Evolutionary conservation across 2,329 filamentous ascomycete species (phyloP), one percentile per base, ranked within the genome.

Genomic region (Thelonectria blattea): DNA sequence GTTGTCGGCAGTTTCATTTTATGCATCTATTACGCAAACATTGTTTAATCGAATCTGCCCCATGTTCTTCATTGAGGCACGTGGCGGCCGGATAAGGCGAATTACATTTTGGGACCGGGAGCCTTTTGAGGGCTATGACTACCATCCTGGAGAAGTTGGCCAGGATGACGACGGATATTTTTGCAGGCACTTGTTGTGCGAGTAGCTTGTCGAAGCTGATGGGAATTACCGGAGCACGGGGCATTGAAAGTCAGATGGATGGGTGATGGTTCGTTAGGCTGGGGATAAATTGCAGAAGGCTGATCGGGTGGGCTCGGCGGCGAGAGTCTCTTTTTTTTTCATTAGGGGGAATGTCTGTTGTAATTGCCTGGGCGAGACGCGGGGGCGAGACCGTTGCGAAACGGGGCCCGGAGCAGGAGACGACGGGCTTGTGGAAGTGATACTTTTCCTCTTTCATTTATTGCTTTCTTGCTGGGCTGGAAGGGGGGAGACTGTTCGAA

Each of bases 11-110:
- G 63, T 66, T 52, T 60, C 52, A 37, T 56, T 59, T 58, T 55
- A 55, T 43, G 42, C 63, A 56, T 54, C 45, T 53, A 60, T 62
- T 59, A 66, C 48, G 48, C 50, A 60, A 68, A 63, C 62, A 58
- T 50, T 67, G 65, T 69, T 70, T 70, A 70, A 70, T 70, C 51
- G 58, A 66, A 61, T 61, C 46, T 42, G 47, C 58, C 45, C 41
- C 47, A 51, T 62, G 52, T 66, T 52, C 57, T 46, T 51, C 39
- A 59, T 58, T 49, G 50, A 63, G 59, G 56, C 43, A 63, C 24
- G 65, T 62, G 62, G 59, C 50, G 57, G 63, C 53, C 55, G 47
- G 22, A 45, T 41, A 58, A 27, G 55, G 55, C 56, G 59, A 49
- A 45, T 58, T 48, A 62, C 56, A 58, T 52, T 65, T 65, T 68